phyloP scores from a whole-genome alignment of 2,329 filamentous ascomycete genomes.

The Ceratocystis ficicola region DNA sequence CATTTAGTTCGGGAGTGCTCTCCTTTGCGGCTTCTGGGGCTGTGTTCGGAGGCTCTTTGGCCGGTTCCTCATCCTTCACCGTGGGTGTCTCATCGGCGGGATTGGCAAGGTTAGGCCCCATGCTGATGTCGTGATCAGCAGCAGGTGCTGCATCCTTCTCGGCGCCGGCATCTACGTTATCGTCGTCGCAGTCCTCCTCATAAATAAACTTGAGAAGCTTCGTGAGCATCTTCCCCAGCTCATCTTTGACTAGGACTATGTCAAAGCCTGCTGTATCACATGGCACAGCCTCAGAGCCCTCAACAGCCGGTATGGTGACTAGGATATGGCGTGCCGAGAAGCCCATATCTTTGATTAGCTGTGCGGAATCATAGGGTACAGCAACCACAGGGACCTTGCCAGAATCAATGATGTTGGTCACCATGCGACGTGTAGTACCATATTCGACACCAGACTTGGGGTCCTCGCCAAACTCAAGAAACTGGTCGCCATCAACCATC shows the following conservation, averaged over 20 bases:
- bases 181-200: constrained; percentile 13
- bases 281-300: constrained; percentile 22
- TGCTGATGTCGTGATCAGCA: not conserved
- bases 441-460: constrained; percentile 37
- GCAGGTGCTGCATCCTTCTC: not conserved
- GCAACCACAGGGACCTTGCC: constrained; percentile 49
- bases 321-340: constrained; percentile 46
- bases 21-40: not conserved
- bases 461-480: constrained; percentile 44
- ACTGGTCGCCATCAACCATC: constrained; percentile 47
- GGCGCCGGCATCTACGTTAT: not conserved
- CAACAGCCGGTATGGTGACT: constrained; percentile 34
- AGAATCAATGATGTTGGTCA: constrained; percentile 40
- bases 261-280: constrained; percentile 19
- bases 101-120: not conserved
- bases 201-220: constrained; percentile 28
- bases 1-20: too few species aligned
- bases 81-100: not conserved
- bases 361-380: constrained; percentile 23
- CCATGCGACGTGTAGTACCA: constrained; percentile 43
- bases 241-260: constrained; percentile 26
- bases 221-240: constrained; percentile 25
- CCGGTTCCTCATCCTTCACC: not conserved
- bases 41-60: not conserved
- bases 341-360: constrained; percentile 46